phyloP scores from a whole-genome alignment of 108 stramenopile genomes.

The Stephanodiscus minutulus region DNA sequence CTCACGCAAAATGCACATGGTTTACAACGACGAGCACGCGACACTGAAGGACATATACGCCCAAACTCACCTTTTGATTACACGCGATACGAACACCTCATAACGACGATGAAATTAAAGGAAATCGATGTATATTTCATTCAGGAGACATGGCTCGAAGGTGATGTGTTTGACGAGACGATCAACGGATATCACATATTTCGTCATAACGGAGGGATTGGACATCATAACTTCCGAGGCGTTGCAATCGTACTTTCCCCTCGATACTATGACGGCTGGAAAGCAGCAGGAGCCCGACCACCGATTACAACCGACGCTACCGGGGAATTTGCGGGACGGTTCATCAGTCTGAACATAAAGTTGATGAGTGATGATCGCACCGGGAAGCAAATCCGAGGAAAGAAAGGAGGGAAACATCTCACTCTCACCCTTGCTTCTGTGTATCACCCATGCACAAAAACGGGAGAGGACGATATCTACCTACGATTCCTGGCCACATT shows the following conservation, averaged over 20 bases:
- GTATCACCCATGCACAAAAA: slow-evolving; percentile 2
- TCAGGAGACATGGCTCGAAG: not conserved
- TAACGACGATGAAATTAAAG: not conserved
- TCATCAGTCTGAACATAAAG: not conserved
- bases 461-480: not conserved
- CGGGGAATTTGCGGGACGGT: slow-evolving; percentile 1
- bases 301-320: not conserved
- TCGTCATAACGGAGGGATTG: not conserved
- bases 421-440: not conserved
- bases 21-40: not conserved
- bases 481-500: not conserved
- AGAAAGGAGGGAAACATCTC: not conserved
- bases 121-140: not conserved
- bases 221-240: slow-evolving; percentile 1
- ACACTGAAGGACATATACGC: not conserved
- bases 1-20: not conserved
- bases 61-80: slow-evolving; percentile 1
- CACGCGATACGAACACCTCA: not conserved
- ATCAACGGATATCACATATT: not conserved
- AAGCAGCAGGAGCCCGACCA: not conserved
- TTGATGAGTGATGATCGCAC: not conserved
- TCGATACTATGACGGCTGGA: slow-evolving; percentile 2
- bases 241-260: slow-evolving; percentile 11
- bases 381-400: slow-evolving; percentile 2
- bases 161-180: not conserved